phyloP scores from a whole-genome alignment of 116 monocot species.

The Iris pallida region DNA sequence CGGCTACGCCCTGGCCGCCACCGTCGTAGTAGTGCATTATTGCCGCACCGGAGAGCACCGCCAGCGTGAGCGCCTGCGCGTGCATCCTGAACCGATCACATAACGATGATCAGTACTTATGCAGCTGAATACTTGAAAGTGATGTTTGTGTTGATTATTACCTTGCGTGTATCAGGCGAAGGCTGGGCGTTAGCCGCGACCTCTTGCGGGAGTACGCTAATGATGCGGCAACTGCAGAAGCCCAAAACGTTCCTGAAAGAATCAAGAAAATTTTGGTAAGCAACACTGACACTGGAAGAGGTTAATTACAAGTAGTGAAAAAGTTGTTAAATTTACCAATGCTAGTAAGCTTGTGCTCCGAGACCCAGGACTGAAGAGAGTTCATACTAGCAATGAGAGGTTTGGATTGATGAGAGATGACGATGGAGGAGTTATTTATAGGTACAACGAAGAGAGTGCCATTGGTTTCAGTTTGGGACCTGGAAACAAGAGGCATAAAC shows the following conservation, averaged over 20 bases:
- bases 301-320: too few species aligned
- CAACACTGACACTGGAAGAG: background rate
- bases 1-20: background rate
- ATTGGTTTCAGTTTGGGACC: background rate
- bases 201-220: slow-evolving; percentile 18
- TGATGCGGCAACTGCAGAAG: slow-evolving; percentile 21
- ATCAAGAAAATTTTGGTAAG: too few species aligned
- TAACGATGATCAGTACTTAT: background rate
- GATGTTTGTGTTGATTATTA: background rate
- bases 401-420: background rate
- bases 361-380: slow-evolving; percentile 28
- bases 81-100: slow-evolving; percentile 25
- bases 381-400: background rate
- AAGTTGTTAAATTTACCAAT: slow-evolving; percentile 14
- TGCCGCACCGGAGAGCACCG: slow-evolving; percentile 47
- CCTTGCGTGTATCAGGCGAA: slow-evolving; percentile 31
- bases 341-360: slow-evolving; percentile 44
- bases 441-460: background rate
- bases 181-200: slow-evolving; percentile 18
- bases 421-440: background rate
- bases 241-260: slow-evolving; percentile 27
- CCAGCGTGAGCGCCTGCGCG: slow-evolving; percentile 49
- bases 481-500: background rate
- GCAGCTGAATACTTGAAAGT: background rate
- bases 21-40: slow-evolving; percentile 30